Conservation (phyloP, 2,329 filamentous ascomycete genomes). For the Aureobasidium melanogenum region DNA sequence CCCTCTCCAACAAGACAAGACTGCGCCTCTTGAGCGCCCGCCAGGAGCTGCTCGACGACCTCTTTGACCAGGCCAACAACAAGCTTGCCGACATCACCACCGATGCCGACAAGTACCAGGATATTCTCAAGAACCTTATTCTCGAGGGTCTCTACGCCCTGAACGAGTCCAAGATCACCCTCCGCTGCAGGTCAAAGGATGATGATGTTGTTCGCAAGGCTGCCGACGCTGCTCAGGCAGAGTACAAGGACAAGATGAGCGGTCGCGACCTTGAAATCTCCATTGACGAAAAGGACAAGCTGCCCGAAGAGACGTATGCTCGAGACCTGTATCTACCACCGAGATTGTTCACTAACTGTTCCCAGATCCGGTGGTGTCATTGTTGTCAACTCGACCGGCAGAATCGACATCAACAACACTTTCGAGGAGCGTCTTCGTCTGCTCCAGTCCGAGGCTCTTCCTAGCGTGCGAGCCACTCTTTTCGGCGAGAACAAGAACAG, state of each 20-base stretch:
- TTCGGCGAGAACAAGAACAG: constrained; percentile 95
- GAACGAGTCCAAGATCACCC: constrained; percentile 65
- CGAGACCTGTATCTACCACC: not conserved
- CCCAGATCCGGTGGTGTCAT: constrained; percentile 71
- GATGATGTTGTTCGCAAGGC: constrained; percentile 67
- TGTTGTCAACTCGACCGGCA: constrained; percentile 74
- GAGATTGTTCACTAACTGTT: not conserved
- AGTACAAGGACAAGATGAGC: constrained; percentile 68
- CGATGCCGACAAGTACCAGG: constrained; percentile 67
- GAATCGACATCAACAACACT: constrained; percentile 98
- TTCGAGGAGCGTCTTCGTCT: constrained; percentile 84
- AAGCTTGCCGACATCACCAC: constrained; percentile 59
- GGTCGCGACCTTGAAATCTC: constrained; percentile 60
- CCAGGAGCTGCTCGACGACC: constrained; percentile 81
- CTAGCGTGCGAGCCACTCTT: constrained; percentile 72
- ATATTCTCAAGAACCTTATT: constrained; percentile 67
- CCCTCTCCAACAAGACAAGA: constrained; percentile 89
- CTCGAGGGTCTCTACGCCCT: constrained; percentile 87
- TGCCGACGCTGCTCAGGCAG: constrained; percentile 63
- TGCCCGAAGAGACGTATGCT: constrained; percentile 77
- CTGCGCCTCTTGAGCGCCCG: constrained; percentile 78
- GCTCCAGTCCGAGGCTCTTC: constrained; percentile 75
- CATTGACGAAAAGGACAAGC: constrained; percentile 68
- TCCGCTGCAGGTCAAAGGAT: constrained; percentile 75
- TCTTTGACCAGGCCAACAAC: constrained; percentile 74